These are phyloP conservation scores for Leucosporidium creatinivorum DNA, from an alignment of 768 basidiomycete species.

Conservation along the genomic window DNA sequence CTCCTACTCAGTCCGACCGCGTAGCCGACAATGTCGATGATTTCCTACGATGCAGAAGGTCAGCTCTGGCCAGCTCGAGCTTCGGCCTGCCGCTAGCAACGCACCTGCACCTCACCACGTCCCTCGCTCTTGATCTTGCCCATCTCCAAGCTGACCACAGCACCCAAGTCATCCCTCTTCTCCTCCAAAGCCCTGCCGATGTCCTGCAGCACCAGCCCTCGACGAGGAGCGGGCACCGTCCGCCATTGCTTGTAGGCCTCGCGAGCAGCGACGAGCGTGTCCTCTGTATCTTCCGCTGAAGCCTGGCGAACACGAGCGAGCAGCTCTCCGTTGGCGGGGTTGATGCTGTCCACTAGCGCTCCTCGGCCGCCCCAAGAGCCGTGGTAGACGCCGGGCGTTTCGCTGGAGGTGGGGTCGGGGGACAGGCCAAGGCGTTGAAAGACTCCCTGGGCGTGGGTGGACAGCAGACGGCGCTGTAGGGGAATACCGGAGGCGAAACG, in stretches of 20 bases:
- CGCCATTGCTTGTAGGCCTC: conserved; percentile 68
- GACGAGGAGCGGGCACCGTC: conserved; percentile 64
- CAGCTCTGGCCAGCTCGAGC: background rate
- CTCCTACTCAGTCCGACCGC: conserved; percentile 26
- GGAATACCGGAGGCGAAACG: background rate
- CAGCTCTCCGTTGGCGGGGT: conserved; percentile 80
- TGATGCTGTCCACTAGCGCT: conserved; percentile 60
- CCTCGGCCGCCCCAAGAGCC: conserved; percentile 70
- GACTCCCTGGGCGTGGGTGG: background rate
- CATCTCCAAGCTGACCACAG: conserved; percentile 64
- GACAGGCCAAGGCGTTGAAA: conserved; percentile 60
- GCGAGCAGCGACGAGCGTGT: conserved; percentile 59
- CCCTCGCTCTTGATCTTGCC: conserved; percentile 85
- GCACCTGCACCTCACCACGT: conserved; percentile 66
- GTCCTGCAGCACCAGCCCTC: conserved; percentile 11
- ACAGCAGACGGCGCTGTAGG: background rate
- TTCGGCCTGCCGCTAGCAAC: background rate
- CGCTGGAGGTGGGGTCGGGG: conserved; percentile 41
- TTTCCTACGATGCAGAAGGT: conserved; percentile 23
- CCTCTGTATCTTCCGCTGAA: conserved; percentile 63
- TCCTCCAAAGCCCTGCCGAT: conserved; percentile 1
- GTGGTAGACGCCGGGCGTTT: conserved; percentile 66
- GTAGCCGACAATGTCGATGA: conserved; percentile 32
- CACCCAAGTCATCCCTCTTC: conserved; percentile 50
- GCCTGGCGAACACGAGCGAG: conserved; percentile 56